Conservation (phyloP, 2,329 filamentous ascomycete genomes). For the Botrytis fragariae region DNA sequence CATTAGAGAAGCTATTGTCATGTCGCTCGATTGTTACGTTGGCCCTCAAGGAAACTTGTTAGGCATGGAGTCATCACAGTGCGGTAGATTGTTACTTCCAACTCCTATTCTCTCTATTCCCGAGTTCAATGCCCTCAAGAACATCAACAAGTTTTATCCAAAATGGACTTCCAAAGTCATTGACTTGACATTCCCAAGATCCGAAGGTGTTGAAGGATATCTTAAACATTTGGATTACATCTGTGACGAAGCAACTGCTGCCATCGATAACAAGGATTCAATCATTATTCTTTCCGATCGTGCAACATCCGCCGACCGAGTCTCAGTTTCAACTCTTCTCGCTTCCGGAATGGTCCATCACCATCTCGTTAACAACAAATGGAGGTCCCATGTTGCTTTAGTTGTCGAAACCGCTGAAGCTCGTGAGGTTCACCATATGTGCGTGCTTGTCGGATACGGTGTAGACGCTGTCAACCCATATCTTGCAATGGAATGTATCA, state of each 20-base stretch:
- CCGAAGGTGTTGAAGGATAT: slow-evolving; percentile 78
- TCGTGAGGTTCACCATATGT: slow-evolving; percentile 98
- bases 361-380: slow-evolving; percentile 92
- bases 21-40: slow-evolving; percentile 96
- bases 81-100: slow-evolving; percentile 77
- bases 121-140: slow-evolving; percentile 84
- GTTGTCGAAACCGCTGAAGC: slow-evolving; percentile 92
- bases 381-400: slow-evolving; percentile 83
- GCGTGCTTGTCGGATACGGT: slow-evolving; percentile 93
- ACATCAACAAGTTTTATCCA: slow-evolving; percentile 68
- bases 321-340: slow-evolving; percentile 80
- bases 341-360: slow-evolving; percentile 94
- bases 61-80: slow-evolving; percentile 90
- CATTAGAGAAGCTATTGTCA: slow-evolving; percentile 95
- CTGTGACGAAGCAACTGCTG: slow-evolving; percentile 78
- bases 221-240: slow-evolving; percentile 84
- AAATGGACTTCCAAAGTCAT: slow-evolving; percentile 88
- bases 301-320: slow-evolving; percentile 75
- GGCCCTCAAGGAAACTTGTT: slow-evolving; percentile 93
- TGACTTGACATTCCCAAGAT: slow-evolving; percentile 90
- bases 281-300: slow-evolving; percentile 88
- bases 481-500: slow-evolving; percentile 90
- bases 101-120: slow-evolving; percentile 87
- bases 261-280: slow-evolving; percentile 78
- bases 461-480: slow-evolving; percentile 94